Evolutionary conservation across 768 basidiomycete genomes (phyloP).

Genomic region (Amanita rimosa): DNA sequence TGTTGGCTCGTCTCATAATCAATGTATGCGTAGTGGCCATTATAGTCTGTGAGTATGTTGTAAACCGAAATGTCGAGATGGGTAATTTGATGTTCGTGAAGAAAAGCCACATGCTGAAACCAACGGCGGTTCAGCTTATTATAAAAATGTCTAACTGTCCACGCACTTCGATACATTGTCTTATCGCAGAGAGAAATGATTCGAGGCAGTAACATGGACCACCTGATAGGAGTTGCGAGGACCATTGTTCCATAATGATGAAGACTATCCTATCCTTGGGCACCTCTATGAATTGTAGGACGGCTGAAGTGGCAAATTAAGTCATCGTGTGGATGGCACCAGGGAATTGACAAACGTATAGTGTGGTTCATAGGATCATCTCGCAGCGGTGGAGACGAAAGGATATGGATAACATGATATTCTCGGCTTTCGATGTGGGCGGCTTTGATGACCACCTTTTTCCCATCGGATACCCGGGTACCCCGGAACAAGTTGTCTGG

Average conservation of each 20-base stretch:
- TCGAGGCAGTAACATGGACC: constrained; percentile 38
- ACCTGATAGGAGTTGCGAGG: constrained; percentile 42
- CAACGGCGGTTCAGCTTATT: background rate
- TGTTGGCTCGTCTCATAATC: constrained; percentile 61
- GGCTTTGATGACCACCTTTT: constrained; percentile 55
- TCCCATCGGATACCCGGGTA: constrained; percentile 35
- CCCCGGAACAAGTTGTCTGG: constrained; percentile 69
- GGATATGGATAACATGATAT: constrained; percentile 41
- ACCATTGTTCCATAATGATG: constrained; percentile 79
- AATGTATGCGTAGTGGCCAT: constrained; percentile 58
- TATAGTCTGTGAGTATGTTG: constrained; percentile 58
- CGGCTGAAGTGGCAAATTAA: constrained; percentile 29
- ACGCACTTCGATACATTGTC: constrained; percentile 58
- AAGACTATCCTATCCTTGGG: constrained; percentile 43
- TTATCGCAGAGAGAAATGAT: constrained; percentile 43
- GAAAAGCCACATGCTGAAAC: constrained; percentile 54
- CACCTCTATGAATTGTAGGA: constrained; percentile 51
- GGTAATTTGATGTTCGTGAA: constrained; percentile 55
- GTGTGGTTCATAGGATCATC: constrained; percentile 62
- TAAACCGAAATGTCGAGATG: constrained; percentile 65
- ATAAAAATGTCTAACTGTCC: background rate
- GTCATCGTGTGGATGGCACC: background rate
- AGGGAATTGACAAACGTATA: constrained; percentile 44
- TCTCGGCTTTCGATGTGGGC: constrained; percentile 56
- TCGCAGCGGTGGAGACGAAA: constrained; percentile 41